A percentile compares a stretch with the other conserved stretches of the same genome.
Evolutionary conservation across 345 rosid species (phyloP).

Genomic region (Bruguiera gymnorhiza): DNA sequence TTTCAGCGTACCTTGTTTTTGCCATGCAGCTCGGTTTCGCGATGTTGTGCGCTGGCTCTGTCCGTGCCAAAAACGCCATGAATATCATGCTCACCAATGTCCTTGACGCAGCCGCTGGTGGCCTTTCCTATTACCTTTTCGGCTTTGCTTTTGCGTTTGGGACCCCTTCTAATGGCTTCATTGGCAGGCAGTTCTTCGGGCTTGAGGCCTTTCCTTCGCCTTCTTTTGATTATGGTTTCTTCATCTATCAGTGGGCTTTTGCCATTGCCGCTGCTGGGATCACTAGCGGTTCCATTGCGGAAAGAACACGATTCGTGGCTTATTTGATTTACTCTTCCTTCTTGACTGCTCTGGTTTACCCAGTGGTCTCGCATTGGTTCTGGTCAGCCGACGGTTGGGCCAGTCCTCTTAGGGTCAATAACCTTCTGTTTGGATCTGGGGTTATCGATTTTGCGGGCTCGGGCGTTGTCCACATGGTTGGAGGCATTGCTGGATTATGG

Average conservation of each 20-base stretch:
- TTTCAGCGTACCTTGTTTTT: not conserved
- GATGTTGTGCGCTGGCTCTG: not conserved
- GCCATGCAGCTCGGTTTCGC: not conserved
- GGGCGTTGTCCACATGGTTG: not conserved
- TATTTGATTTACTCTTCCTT: not conserved
- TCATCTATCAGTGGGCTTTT: not conserved
- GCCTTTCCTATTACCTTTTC: not conserved
- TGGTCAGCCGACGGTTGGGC: not conserved
- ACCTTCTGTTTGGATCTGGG: not conserved
- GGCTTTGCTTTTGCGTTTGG: not conserved
- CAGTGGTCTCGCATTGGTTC: not conserved
- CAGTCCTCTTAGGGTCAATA: not conserved
- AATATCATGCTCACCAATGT: not conserved
- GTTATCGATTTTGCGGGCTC: not conserved
- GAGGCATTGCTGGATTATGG: not conserved
- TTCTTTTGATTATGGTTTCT: not conserved
- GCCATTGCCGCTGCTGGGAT: slow-evolving; percentile 1
- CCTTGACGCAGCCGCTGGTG: not conserved
- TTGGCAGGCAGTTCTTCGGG: not conserved
- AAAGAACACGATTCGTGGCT: not conserved
- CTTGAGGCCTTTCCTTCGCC: not conserved
- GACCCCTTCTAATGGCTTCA: not conserved
- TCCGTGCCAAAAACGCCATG: not conserved
- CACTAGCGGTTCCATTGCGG: not conserved
- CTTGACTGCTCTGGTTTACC: not conserved